Base-by-base conservation (phyloP, 2,329 filamentous ascomycete species). In the Clarireedia monteithiana region DNA sequence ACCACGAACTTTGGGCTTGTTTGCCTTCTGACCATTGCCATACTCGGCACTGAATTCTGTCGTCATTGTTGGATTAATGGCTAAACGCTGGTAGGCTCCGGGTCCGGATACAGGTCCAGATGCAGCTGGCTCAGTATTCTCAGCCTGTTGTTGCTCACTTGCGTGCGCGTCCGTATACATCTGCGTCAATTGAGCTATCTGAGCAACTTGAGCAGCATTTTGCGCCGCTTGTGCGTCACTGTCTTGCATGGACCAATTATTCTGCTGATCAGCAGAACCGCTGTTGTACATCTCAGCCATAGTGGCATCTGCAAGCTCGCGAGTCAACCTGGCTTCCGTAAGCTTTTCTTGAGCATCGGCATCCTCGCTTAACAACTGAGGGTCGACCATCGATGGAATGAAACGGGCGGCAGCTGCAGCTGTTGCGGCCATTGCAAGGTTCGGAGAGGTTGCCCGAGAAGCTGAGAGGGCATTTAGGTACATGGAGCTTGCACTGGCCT, bases 1-100 rank as follows among this genome's bases (percentile, higher is more conserved):
- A 4, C 80, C 79, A 9, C 82, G 77, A 6, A 77, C 75, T 62
- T 84, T 80, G 4, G 63, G 67, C 47, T 65, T 67, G 10, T 56
- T 59, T 4, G 58, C 26, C 36, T 65, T 64, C 30, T 64, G 59
- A 4, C 65, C 66, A 60, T 68, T 66, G 26, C 65, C 67, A 60
- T 63, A 66, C 42, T 70, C 68, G 17, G 67, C 61, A 57, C 62
- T 68, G 38, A 69, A 69, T 50, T 68, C 64, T 3, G 64, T 66
- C 4, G 63, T 65, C 59, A 67, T 64, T 17, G 58, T 45, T 10
- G 55, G 52, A 56, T 63, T 64, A 49, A 65, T 64, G n/a, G 63
- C 60, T 27, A 66, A 56, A 10, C 59, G 17, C 12, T 44, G 17
- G 9, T 23, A 44, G 23, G 15, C 7, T 5, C 7, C 24, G 58